These are phyloP conservation scores for Colletotrichum echinochloae DNA, from an alignment of 2,329 filamentous ascomycete genomes.

Conservation along the genomic window DNA sequence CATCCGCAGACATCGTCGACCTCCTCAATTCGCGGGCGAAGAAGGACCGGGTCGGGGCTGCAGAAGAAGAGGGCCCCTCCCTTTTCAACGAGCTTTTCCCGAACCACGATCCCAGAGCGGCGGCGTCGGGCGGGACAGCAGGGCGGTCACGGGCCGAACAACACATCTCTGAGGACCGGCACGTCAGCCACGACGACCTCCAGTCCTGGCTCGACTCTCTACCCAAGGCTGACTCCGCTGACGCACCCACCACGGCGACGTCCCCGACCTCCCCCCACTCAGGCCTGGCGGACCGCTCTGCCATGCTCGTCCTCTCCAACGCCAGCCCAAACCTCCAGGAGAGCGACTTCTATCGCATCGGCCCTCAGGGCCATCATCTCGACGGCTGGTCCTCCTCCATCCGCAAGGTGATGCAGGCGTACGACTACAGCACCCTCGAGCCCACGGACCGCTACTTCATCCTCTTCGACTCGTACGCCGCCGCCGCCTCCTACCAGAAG, in stretches of 20 bases:
- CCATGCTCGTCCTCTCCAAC: conserved; percentile 68
- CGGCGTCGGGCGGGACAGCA: background rate
- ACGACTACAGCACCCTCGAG: conserved; percentile 72
- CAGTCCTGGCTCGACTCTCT: conserved; percentile 38
- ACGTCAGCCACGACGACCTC: conserved; percentile 34
- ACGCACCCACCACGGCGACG: background rate
- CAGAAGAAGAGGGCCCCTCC: background rate
- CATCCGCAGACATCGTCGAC: background rate
- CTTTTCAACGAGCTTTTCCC: conserved; percentile 36
- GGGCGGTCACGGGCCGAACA: background rate
- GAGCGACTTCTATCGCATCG: conserved; percentile 78
- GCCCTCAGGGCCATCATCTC: conserved; percentile 71
- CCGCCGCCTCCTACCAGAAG: conserved; percentile 71
- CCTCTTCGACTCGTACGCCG: conserved; percentile 71
- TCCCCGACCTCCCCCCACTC: background rate
- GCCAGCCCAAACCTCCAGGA: conserved; percentile 70
- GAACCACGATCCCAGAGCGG: background rate
- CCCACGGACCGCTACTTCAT: conserved; percentile 76
- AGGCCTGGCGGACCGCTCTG: conserved; percentile 17
- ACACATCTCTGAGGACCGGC: conserved; percentile 8
- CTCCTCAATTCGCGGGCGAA: conserved; percentile 10
- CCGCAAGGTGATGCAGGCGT: conserved; percentile 72
- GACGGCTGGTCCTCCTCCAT: conserved; percentile 76
- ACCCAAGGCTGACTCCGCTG: conserved; percentile 10
- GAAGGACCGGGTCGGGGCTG: background rate